A percentile compares a stretch with the other conserved stretches of the same genome.
Conservation (phyloP, 192 early-diverging fungal species). For the Hyaloraphidium curvatum region DNA sequence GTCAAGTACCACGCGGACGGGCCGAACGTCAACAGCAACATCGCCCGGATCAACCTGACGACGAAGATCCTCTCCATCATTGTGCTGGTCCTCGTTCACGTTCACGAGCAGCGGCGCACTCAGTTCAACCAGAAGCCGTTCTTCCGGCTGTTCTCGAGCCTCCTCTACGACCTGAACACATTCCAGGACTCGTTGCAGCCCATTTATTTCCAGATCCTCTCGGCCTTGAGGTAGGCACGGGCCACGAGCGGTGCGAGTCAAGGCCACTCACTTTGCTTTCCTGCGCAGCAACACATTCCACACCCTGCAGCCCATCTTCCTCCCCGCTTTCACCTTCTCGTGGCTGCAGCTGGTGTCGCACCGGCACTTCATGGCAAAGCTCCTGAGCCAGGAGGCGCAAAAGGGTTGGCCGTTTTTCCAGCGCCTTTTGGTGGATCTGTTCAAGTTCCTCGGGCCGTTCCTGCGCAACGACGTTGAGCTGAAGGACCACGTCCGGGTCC, state of each 20-base stretch:
- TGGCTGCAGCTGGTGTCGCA: conserved; percentile 92
- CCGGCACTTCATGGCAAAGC: conserved; percentile 74
- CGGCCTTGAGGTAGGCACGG: conserved; percentile 35
- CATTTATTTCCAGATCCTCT: conserved; percentile 56
- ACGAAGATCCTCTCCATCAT: conserved; percentile 74
- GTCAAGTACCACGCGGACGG: conserved; percentile 48
- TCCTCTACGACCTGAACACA: conserved; percentile 57
- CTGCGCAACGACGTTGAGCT: conserved; percentile 40
- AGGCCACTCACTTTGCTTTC: neutral
- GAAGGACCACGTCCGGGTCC: conserved; percentile 50
- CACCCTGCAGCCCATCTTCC: conserved; percentile 59
- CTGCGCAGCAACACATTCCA: conserved; percentile 46
- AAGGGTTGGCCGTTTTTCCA: conserved; percentile 82
- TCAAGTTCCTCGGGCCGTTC: conserved; percentile 75
- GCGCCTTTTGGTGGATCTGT: conserved; percentile 56
- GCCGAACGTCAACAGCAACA: conserved; percentile 24
- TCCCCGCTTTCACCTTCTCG: conserved; percentile 85
- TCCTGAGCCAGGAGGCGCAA: conserved; percentile 52
- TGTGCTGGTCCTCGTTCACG: conserved; percentile 61
- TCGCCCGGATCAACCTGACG: conserved; percentile 34
- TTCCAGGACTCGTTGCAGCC: conserved; percentile 40
- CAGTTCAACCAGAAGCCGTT: conserved; percentile 80
- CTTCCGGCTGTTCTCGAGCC: conserved; percentile 67
- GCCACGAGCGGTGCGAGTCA: too few relatives aligned
- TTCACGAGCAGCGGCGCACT: conserved; percentile 56